These are phyloP conservation scores for Ceratocystis harringtonii DNA, from an alignment of 2,329 filamentous ascomycete genomes.

Conservation along the genomic window DNA sequence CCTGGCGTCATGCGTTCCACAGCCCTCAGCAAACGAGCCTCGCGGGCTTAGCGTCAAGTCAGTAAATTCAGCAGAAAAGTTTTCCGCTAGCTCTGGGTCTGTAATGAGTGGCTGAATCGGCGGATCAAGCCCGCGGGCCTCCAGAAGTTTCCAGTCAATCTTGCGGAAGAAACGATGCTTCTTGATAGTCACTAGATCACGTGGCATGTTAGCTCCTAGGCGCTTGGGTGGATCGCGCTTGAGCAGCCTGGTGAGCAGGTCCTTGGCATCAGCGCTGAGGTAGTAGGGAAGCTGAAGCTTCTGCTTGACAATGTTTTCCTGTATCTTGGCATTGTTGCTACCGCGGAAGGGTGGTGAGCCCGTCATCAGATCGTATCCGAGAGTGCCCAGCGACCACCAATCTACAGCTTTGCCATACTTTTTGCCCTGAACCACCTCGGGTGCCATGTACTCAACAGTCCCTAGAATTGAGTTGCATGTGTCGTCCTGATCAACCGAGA, in stretches of 20 bases:
- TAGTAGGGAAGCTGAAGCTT: slow-evolving; percentile 84
- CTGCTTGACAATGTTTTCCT: slow-evolving; percentile 88
- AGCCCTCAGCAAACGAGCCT: slow-evolving; percentile 19
- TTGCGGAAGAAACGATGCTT: slow-evolving; percentile 92
- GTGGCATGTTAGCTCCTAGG: slow-evolving; percentile 74
- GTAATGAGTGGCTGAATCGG: slow-evolving; percentile 91
- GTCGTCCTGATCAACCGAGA: slow-evolving; percentile 56
- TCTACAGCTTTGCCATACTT: slow-evolving; percentile 91
- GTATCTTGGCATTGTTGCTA: slow-evolving; percentile 84
- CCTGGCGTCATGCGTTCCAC: background rate
- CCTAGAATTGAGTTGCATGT: slow-evolving; percentile 80
- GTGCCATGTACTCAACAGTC: slow-evolving; percentile 98
- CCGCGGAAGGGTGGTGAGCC: slow-evolving; percentile 83
- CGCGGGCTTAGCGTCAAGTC: slow-evolving; percentile 61
- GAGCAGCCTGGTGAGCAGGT: slow-evolving; percentile 75
- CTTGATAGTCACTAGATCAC: slow-evolving; percentile 74
- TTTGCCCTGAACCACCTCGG: slow-evolving; percentile 76
- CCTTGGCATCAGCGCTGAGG: slow-evolving; percentile 80
- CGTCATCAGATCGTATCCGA: slow-evolving; percentile 85
- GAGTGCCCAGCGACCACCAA: slow-evolving; percentile 94
- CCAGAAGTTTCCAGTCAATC: slow-evolving; percentile 86
- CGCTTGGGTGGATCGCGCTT: slow-evolving; percentile 87
- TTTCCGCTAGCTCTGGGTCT: slow-evolving; percentile 89
- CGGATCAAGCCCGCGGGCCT: slow-evolving; percentile 64
- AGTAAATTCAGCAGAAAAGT: slow-evolving; percentile 89